Percentiles rank a stretch among this genome's conserved stretches.
These are phyloP conservation scores for Coriolopsis trogii DNA, from an alignment of 1,284 basidiomycete species.

Conservation along the genomic window DNA sequence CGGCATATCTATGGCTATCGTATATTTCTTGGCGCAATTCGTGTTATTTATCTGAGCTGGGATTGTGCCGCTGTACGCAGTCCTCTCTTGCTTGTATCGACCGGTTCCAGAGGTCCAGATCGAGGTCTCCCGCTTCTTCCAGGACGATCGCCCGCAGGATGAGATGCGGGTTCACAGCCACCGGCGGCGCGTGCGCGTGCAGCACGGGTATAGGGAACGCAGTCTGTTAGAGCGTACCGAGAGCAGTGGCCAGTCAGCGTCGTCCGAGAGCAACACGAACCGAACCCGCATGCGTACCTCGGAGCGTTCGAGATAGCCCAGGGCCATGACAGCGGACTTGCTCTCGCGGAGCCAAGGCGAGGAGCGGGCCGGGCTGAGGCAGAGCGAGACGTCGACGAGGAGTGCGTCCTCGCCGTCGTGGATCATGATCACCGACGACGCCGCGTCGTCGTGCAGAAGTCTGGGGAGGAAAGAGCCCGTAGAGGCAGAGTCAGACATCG, in stretches of 20 bases:
- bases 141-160: constrained; percentile 55
- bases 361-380: constrained; percentile 40
- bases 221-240: constrained; percentile 1
- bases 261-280: too few relatives aligned
- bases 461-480: neutral
- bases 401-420: constrained; percentile 49
- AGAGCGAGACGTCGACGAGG: constrained; percentile 56
- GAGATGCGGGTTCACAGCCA: constrained; percentile 39
- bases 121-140: constrained; percentile 46
- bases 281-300: constrained; percentile 42
- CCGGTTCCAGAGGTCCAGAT: constrained; percentile 47
- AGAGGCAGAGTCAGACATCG: too few relatives aligned
- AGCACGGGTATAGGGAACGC: constrained; percentile 18
- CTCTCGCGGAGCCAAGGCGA: constrained; percentile 52
- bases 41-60: neutral
- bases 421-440: constrained; percentile 43
- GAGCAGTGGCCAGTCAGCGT: too few relatives aligned
- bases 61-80: neutral
- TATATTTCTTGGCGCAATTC: too few relatives aligned
- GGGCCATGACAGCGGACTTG: constrained; percentile 50
- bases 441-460: constrained; percentile 18
- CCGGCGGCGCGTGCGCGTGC: constrained; percentile 20
- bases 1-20: neutral
- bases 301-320: constrained; percentile 56
- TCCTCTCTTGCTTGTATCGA: constrained; percentile 33